Base-by-base conservation (phyloP, 2,329 filamentous ascomycete species). In the Colletotrichum salicis region DNA sequence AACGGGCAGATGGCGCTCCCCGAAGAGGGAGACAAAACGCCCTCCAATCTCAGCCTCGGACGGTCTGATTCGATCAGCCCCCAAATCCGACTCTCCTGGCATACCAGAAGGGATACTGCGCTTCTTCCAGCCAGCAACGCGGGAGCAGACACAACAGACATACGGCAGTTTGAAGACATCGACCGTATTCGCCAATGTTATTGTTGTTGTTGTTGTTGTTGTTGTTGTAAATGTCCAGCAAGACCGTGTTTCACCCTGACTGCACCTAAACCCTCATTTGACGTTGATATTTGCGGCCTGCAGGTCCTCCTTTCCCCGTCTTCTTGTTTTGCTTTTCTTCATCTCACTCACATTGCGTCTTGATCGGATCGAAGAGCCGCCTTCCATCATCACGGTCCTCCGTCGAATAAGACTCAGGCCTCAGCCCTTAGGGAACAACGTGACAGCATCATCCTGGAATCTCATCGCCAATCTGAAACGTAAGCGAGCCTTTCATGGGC, bases 391-490 rank as follows among this genome's bases (percentile, higher is more conserved):
- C 29, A 37, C 41, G 59, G 55, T 54, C 19, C 22, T 63, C 48
- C 64, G 35, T 68, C 33, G 64, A 60, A 61, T 59, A 64, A 64
- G 35, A 15, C 31, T 27, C 15, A 6, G 5, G 37, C 15, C 37
- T 41, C 15, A 6, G 8, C 13, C 15, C 37, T 41, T 15, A 29
- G 45, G 27, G 68, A 56, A 57, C 64, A 69, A 65, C 69, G 59
- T 48, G 48, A 57, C 69, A 69, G 69, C 69, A 54, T 48, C 59
- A 69, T 64, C 69, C 69, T 54, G 54, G 65, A 6, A 35, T 69
- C 65, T 59, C 22, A 35, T 71, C 54, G 69, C 59, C 65, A 69
- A 69, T 64, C 64, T 69, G 69, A 71, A 69, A 71, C 69, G 27
- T 31, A 56, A 69, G 65, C 69, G 69, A 69, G 65, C 59, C 27